These are phyloP conservation scores for Zasmidium citrigriseum DNA, from an alignment of 2,329 filamentous ascomycete genomes.

Conservation along the genomic window DNA sequence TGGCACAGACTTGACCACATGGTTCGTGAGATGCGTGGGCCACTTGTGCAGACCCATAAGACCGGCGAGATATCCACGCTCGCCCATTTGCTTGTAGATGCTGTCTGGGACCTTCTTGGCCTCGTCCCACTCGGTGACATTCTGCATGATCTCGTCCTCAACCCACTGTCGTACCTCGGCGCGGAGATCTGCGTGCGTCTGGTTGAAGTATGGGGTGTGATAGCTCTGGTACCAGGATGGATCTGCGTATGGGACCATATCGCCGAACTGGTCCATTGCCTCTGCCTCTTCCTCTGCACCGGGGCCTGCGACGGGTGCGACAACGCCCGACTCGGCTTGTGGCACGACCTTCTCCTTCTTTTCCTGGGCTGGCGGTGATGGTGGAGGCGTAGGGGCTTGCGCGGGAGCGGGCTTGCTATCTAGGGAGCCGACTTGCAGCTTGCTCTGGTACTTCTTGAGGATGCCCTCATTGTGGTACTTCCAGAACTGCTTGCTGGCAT, in stretches of 20 bases:
- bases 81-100: slow-evolving; percentile 95
- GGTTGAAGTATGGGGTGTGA: slow-evolving; percentile 95
- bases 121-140: slow-evolving; percentile 96
- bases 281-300: slow-evolving; percentile 58
- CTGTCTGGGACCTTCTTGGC: slow-evolving; percentile 82
- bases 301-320: slow-evolving; percentile 42
- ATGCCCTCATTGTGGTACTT: slow-evolving; percentile 82
- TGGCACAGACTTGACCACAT: slow-evolving; percentile 73
- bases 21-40: slow-evolving; percentile 71
- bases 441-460: slow-evolving; percentile 76
- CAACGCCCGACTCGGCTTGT: slow-evolving; percentile 59
- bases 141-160: slow-evolving; percentile 82
- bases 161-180: slow-evolving; percentile 92
- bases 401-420: slow-evolving; percentile 72
- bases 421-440: slow-evolving; percentile 82
- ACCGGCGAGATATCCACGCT: slow-evolving; percentile 89
- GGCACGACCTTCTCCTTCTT: slow-evolving; percentile 57
- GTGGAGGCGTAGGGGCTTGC: slow-evolving; percentile 50
- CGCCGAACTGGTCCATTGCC: slow-evolving; percentile 80
- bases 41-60: slow-evolving; percentile 77
- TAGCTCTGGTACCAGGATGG: slow-evolving; percentile 74
- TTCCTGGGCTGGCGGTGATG: slow-evolving; percentile 47
- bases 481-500: slow-evolving; percentile 66
- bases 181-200: slow-evolving; percentile 87
- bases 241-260: slow-evolving; percentile 86